Conservation (phyloP, 2,329 filamentous ascomycete genomes). For the Aureobasidium lini region DNA sequence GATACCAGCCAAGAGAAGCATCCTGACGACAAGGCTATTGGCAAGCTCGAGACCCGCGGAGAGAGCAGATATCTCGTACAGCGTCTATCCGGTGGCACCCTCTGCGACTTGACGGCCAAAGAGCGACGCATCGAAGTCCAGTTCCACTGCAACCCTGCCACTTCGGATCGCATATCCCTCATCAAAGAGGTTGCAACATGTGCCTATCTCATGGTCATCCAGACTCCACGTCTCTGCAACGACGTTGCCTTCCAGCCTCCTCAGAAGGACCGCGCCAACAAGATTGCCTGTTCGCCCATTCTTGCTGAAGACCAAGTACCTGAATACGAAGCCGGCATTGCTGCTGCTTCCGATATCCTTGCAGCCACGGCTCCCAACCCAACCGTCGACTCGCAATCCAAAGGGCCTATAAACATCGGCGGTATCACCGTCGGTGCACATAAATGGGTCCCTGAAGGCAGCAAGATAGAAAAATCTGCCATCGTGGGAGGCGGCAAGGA, state of each 20-base stretch:
- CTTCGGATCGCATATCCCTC: constrained; percentile 72
- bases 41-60: constrained; percentile 64
- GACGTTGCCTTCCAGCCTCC: constrained; percentile 82
- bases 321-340: constrained; percentile 25
- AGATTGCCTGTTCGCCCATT: constrained; percentile 69
- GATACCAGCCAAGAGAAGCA: constrained; percentile 22
- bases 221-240: constrained; percentile 79
- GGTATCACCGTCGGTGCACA: constrained; percentile 53
- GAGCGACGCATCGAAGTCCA: constrained; percentile 79
- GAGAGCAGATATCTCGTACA: constrained; percentile 83
- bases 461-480: constrained; percentile 47
- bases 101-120: constrained; percentile 77
- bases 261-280: constrained; percentile 65
- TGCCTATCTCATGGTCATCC: constrained; percentile 86
- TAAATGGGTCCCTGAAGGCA: constrained; percentile 47
- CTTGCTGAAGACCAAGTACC: constrained; percentile 47
- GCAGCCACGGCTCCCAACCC: constrained; percentile 8
- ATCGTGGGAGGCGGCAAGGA: constrained; percentile 46
- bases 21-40: constrained; percentile 22
- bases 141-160: constrained; percentile 70
- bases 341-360: constrained; percentile 13
- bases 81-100: constrained; percentile 67
- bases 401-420: constrained; percentile 42
- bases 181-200: constrained; percentile 92
- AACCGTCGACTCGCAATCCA: constrained; percentile 4